Conservation (phyloP, 139 green algal genomes). For the Tetraselmis chui region DNA sequence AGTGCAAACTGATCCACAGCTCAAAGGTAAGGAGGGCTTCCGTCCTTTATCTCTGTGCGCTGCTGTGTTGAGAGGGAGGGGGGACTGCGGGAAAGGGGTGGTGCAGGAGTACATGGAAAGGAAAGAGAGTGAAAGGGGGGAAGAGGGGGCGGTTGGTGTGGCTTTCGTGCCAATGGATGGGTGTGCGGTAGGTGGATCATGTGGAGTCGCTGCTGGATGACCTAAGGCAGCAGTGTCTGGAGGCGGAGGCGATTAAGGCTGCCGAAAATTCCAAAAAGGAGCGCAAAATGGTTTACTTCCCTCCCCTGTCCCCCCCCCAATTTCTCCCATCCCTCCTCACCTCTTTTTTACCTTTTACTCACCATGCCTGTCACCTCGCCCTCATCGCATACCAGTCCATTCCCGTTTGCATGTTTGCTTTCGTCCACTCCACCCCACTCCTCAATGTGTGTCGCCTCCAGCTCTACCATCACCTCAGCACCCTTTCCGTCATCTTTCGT, state of each 20-base stretch:
- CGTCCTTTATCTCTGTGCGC: background rate
- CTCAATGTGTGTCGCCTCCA: no score
- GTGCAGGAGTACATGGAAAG: background rate
- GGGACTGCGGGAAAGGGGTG: no score
- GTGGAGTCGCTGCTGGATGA: conserved; percentile 47
- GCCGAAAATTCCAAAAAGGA: background rate
- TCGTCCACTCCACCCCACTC: no score
- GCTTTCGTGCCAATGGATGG: background rate
- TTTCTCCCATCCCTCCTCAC: no score
- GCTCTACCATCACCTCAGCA: no score
- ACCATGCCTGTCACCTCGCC: no score
- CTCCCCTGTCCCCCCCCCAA: no score
- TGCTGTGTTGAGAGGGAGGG: no score
- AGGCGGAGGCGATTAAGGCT: background rate
- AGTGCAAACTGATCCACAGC: conserved; percentile 73
- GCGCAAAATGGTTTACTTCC: background rate
- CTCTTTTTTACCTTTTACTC: no score
- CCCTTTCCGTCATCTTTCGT: no score
- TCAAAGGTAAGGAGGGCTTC: conserved; percentile 47
- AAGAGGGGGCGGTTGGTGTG: background rate
- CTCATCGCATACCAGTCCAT: no score
- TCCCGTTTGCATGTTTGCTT: no score
- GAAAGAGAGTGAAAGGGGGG: background rate
- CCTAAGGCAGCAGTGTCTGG: conserved; percentile 25
- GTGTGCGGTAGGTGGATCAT: conserved; percentile 19